These are phyloP conservation scores for Lolium perenne DNA, from an alignment of 176 grass and related monocot genomes.

Conservation along the genomic window DNA sequence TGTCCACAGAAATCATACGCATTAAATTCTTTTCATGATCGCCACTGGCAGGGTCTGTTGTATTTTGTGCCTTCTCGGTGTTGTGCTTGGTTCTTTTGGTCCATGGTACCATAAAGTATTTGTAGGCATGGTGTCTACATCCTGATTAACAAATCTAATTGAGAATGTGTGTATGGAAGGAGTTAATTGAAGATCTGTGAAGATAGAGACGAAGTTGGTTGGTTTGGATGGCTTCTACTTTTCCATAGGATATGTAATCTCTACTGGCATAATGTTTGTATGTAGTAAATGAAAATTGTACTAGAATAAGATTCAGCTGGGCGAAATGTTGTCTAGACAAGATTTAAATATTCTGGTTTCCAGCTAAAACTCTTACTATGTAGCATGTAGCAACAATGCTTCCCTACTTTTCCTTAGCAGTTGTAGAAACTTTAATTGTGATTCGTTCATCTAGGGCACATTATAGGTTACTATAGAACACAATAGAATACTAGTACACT, in stretches of 20 bases:
- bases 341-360: neutral
- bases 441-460: neutral
- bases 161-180: too few species aligned
- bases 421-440: neutral
- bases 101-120: too few species aligned
- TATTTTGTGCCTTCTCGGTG: too few species aligned
- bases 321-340: neutral
- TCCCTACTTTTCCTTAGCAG: too few species aligned
- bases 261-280: neutral
- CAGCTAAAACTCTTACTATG: neutral
- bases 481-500: neutral
- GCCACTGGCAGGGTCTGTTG: too few species aligned
- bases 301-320: neutral
- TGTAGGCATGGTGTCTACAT: neutral
- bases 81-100: too few species aligned
- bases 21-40: too few species aligned
- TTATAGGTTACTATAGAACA: neutral
- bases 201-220: neutral
- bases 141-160: neutral
- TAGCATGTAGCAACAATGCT: neutral
- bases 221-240: neutral
- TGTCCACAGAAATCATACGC: too few species aligned
- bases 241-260: neutral
- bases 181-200: too few species aligned
- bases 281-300: neutral